phyloP scores from a whole-genome alignment of 2,329 filamentous ascomycete genomes.

The Elsinoe fawcettii region DNA sequence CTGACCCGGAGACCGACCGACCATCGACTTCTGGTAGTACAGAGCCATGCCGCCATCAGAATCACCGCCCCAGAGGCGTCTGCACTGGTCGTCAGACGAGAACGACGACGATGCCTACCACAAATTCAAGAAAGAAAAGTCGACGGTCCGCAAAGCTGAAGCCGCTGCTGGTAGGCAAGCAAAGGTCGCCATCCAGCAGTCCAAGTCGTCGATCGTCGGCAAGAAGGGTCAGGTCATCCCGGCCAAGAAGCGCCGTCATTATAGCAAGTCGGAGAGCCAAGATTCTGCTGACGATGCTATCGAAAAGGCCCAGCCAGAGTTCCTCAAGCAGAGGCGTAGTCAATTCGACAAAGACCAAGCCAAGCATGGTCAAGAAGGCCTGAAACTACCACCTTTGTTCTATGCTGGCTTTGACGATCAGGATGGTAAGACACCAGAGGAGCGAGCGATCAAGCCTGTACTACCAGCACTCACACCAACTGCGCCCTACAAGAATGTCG shows the following conservation, averaged over 20 bases:
- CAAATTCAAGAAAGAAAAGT: slow-evolving; percentile 55
- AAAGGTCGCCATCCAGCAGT: slow-evolving; percentile 39
- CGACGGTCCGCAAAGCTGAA: slow-evolving; percentile 45
- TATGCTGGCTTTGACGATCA: slow-evolving; percentile 63
- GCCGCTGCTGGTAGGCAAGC: slow-evolving; percentile 43
- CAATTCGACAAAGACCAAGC: slow-evolving; percentile 58
- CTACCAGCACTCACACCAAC: slow-evolving; percentile 60
- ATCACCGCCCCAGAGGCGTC: neutral
- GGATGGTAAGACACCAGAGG: slow-evolving; percentile 56
- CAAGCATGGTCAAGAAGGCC: slow-evolving; percentile 55
- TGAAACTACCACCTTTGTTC: slow-evolving; percentile 71
- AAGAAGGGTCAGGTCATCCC: slow-evolving; percentile 20
- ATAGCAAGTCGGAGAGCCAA: slow-evolving; percentile 24
- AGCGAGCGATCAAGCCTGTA: slow-evolving; percentile 60
- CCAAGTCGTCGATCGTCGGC: slow-evolving; percentile 34
- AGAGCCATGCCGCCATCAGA: no score
- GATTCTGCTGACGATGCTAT: slow-evolving; percentile 46
- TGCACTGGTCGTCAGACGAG: slow-evolving; percentile 37
- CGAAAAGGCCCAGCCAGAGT: slow-evolving; percentile 60
- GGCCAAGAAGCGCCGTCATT: slow-evolving; percentile 16
- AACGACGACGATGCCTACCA: slow-evolving; percentile 50
- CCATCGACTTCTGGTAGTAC: no score
- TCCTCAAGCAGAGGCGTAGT: slow-evolving; percentile 60
- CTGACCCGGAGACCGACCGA: no score
- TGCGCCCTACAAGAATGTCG: slow-evolving; percentile 65